Conservation (phyloP, 1,284 basidiomycete genomes). For the Apiotrichum mycotoxinovorans region DNA sequence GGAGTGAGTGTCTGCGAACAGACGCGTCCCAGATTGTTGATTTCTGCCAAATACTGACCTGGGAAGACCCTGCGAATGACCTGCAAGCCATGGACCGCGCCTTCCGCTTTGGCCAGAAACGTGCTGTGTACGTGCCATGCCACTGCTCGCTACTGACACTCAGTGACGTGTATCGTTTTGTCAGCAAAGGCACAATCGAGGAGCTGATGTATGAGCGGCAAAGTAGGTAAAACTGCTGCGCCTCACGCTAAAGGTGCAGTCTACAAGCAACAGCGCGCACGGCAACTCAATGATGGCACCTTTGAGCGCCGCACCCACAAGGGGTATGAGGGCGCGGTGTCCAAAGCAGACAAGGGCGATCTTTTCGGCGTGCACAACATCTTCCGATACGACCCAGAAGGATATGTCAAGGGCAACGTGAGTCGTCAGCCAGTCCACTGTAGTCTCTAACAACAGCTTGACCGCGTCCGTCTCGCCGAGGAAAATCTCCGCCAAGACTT, state of each 20-base stretch:
- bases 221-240: constrained; percentile 23
- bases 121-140: constrained; percentile 48
- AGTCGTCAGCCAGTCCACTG: not conserved
- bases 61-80: constrained; percentile 47
- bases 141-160: not conserved
- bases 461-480: constrained; percentile 32
- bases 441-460: constrained; percentile 24
- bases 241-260: constrained; percentile 27
- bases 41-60: not conserved
- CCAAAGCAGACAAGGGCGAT: constrained; percentile 36
- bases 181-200: constrained; percentile 55
- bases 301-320: constrained; percentile 43
- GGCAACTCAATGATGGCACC: constrained; percentile 46
- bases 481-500: constrained; percentile 33
- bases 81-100: constrained; percentile 54
- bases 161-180: constrained; percentile 54
- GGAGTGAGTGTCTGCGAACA: constrained; percentile 37
- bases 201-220: constrained; percentile 52
- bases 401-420: constrained; percentile 38
- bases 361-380: constrained; percentile 49
- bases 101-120: constrained; percentile 56
- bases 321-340: constrained; percentile 36
- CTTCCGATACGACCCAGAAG: constrained; percentile 43
- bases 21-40: too few relatives aligned
- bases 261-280: constrained; percentile 41